Base-by-base conservation (phyloP, 176 grass and related monocot genomes). In the Oryza meridionalis region DNA sequence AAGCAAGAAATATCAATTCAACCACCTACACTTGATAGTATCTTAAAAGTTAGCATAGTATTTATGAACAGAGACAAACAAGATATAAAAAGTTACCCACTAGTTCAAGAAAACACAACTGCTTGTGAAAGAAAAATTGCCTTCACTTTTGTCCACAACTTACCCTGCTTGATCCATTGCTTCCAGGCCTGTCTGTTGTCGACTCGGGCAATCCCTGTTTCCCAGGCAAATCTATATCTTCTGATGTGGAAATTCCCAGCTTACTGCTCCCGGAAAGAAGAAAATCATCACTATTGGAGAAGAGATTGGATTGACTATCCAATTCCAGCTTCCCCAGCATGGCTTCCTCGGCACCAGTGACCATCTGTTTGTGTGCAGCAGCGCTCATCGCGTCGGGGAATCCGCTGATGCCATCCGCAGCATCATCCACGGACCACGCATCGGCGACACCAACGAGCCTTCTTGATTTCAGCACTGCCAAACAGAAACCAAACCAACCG, bases 391-490 rank as follows among this genome's bases (percentile, higher is more conserved):
- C 63, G 29, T 53, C 88, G 2, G 84, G 14, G 38, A 76, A 44
- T 53, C 65, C 80, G 3, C 47, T 7, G 38, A 19, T 26, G 17
- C 64, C 63, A 37, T 79, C 88, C 11, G 17, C 69, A 7, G 12
- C 69, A 7, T 76, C 76, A 75, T 69, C 75, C 32, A 80, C 69
- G 1, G 72, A 77, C 8, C 25, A 49, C 0, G 49, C 73, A 67
- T 86, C 67, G 0, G 62, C 69, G 0, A 83, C 29, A 12, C 49
- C 69, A 19, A 64, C 17, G 29, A 33, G 70, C 70, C 65, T 86
- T 51, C 84, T 80, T 76, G 89, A 76, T 55, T 80, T 90, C 89
- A 87, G n/a, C 31, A 44, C 89, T 90, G 81, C 42, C 29, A 70
- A 70, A 75, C 37, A 90, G 24, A 19, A 3, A 69, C 33, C 29